Base-by-base conservation (phyloP, 2,329 filamentous ascomycete species). In the Paecilomyces sp. region DNA sequence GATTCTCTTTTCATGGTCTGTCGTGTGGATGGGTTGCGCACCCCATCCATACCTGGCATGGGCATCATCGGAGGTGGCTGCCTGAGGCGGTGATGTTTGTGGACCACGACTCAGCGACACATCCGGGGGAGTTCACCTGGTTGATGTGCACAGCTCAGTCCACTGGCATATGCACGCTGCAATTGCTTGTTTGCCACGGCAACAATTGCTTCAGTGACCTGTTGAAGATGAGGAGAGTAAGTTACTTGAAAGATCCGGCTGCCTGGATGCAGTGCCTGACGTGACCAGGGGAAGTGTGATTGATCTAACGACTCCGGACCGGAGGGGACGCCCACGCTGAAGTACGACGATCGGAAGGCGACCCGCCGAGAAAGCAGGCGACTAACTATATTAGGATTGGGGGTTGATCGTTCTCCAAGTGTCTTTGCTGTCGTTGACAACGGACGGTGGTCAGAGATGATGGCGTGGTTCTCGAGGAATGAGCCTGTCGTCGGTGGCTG, bases 1-100 rank as follows among this genome's bases (percentile, higher is more conserved):
- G 65, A 62, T 56, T 52, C 41, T 64, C 66, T 61, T 62, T 65
- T 62, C 41, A 53, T 53, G 12, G 51, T 53, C 18, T n/a, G 51
- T 53, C 51, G 51, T 30, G 51, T 24, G 28, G 51, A 53, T 13
- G 51, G 51, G 51, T 53, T 53, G 51, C 28, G 51, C 18, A n/a
- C 24, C 24, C 51, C 51, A 30, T 53, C 51, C 51, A 30, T 53
- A 11, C 51, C 28, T 13, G 51, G 28, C 22, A 30, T 25, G 51
- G 51, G 11, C 51, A 53, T 53, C 51, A 53, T 53, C 51, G 22
- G 51, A 53, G 12, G 51, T 15, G 18, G 51, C 51, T 53, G 51
- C 22, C 28, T 25, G 24, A 53, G 51, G 51, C 51, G 18, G 5
- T 53, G 22, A 53, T 47, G 3, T 41, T 41, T 47, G 36, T 47